Conservation (phyloP, 495 filamentous ascomycete genomes). For the Penicillium ochrochloron region DNA sequence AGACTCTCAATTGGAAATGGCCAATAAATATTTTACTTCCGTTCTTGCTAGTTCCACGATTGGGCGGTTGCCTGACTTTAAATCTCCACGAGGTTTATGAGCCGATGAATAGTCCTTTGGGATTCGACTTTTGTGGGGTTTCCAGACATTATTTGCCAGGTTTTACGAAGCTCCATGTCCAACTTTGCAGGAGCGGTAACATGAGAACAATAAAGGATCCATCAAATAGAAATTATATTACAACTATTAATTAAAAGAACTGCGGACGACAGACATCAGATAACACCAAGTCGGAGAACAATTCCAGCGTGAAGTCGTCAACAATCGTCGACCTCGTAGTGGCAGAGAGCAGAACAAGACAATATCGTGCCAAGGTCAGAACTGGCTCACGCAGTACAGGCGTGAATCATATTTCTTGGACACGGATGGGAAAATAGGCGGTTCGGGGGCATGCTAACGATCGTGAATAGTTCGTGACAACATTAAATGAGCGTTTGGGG, state of each 20-base stretch:
- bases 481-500: slow-evolving; percentile 30
- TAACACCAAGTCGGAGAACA: slow-evolving; percentile 16
- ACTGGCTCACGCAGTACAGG: not conserved
- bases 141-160: not conserved
- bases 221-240: slow-evolving; percentile 34
- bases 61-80: not conserved
- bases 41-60: not conserved
- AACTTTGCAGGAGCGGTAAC: not conserved
- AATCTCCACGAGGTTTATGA: not conserved
- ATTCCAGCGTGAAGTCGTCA: slow-evolving; percentile 24
- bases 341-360: slow-evolving; percentile 1
- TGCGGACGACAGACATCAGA: slow-evolving; percentile 16
- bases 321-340: slow-evolving; percentile 15
- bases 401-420: not conserved
- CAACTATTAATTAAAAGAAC: slow-evolving; percentile 27
- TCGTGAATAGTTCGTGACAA: slow-evolving; percentile 33
- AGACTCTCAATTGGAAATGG: slow-evolving; percentile 30
- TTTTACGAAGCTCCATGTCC: not conserved
- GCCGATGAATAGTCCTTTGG: not conserved
- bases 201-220: slow-evolving; percentile 3
- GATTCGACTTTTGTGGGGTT: not conserved
- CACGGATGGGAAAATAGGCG: not conserved
- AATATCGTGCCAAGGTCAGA: not conserved
- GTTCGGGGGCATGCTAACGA: slow-evolving; percentile 25
- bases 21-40: slow-evolving; percentile 28